phyloP scores from a whole-genome alignment of 306 rosid genomes.

The Herpetospermum pedunculosum region DNA sequence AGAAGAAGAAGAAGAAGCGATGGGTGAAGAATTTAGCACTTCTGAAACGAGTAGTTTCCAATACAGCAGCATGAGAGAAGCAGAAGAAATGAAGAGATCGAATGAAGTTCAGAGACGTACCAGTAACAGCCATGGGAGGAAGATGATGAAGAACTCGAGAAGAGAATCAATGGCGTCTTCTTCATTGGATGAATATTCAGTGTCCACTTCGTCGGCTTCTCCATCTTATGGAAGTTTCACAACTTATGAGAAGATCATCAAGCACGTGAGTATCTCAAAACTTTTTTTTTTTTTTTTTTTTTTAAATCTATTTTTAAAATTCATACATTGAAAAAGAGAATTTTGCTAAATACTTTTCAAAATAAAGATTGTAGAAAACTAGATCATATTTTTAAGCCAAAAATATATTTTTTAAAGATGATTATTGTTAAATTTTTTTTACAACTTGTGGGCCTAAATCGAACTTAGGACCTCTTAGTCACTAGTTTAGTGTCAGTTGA shows the following conservation, averaged over 20 bases:
- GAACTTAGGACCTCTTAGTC: too few species aligned
- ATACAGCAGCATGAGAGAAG: slow-evolving; percentile 18
- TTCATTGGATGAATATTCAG: slow-evolving; percentile 39
- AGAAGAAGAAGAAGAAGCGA: slow-evolving; percentile 17
- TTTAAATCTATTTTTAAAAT: too few species aligned
- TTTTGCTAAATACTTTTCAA: neutral
- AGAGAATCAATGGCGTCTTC: slow-evolving; percentile 61
- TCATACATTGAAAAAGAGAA: too few species aligned
- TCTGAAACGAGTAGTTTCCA: slow-evolving; percentile 64
- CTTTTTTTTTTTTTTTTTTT: neutral
- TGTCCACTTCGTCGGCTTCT: slow-evolving; percentile 38
- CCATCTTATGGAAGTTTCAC: slow-evolving; percentile 81
- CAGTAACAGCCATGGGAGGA: slow-evolving; percentile 35
- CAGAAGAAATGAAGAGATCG: neutral
- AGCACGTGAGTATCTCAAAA: slow-evolving; percentile 28
- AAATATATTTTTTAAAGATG: too few species aligned
- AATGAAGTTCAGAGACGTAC: slow-evolving; percentile 25
- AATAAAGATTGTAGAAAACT: too few species aligned
- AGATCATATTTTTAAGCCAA: too few species aligned
- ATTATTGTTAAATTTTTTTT: too few species aligned
- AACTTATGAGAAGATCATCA: slow-evolving; percentile 47
- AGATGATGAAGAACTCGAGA: slow-evolving; percentile 24
- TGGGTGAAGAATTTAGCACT: slow-evolving; percentile 38
- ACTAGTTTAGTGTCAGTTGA: too few species aligned
- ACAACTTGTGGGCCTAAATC: too few species aligned